phyloP scores from a whole-genome alignment of 1,284 basidiomycete species.

The Fomitopsis pinicola region DNA sequence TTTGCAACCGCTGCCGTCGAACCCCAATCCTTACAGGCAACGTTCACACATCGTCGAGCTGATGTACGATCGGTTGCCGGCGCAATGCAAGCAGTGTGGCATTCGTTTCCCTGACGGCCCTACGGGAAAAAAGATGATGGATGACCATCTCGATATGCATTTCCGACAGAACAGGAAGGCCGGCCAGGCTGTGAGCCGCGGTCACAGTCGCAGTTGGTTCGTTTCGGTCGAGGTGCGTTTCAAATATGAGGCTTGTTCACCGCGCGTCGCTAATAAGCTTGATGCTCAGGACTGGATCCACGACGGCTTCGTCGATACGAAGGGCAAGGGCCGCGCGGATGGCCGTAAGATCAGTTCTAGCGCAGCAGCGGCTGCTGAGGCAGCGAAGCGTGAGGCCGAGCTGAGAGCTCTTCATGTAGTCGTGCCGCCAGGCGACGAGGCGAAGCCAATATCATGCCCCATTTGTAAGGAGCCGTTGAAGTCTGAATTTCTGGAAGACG shows the following conservation, averaged over 20 bases:
- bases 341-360: constrained; percentile 50
- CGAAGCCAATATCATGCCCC: constrained; percentile 79
- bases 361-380: constrained; percentile 60
- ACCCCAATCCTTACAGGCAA: constrained; percentile 38
- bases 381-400: constrained; percentile 68
- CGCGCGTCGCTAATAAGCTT: constrained; percentile 6
- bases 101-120: constrained; percentile 76
- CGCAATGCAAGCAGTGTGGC: constrained; percentile 94
- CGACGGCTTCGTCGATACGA: constrained; percentile 52
- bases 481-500: constrained; percentile 92
- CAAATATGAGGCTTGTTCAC: background rate
- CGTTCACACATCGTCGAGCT: constrained; percentile 59
- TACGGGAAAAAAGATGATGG: constrained; percentile 73
- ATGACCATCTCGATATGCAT: constrained; percentile 96
- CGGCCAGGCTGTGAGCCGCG: constrained; percentile 79
- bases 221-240: constrained; percentile 76
- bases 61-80: constrained; percentile 71
- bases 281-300: constrained; percentile 77
- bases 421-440: constrained; percentile 84
- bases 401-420: constrained; percentile 79
- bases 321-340: constrained; percentile 62
- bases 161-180: constrained; percentile 92
- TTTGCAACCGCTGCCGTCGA: background rate
- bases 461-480: constrained; percentile 96
- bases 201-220: constrained; percentile 92